Evolutionary conservation across 495 filamentous ascomycete genomes (phyloP).

Genomic region (Pseudevernia furfuracea): DNA sequence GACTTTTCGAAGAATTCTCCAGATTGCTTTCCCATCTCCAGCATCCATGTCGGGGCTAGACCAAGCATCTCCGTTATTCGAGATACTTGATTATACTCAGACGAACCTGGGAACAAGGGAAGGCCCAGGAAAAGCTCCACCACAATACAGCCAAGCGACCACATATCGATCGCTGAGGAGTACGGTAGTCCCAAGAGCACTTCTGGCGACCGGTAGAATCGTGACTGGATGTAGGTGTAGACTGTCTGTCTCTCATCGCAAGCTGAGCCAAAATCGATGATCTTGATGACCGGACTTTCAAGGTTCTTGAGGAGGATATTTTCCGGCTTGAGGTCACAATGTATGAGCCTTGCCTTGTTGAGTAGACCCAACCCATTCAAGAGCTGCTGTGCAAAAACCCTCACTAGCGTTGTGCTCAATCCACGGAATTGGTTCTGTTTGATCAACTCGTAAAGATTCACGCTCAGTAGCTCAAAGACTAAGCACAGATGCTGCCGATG

Average conservation of each 20-base stretch:
- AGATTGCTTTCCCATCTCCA: conserved; percentile 97
- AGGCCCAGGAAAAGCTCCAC: conserved; percentile 95
- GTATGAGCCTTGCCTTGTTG: conserved; percentile 94
- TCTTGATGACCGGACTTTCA: conserved; percentile 99
- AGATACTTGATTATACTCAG: conserved; percentile 97
- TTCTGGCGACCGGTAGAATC: conserved; percentile 97
- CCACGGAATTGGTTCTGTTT: conserved; percentile 99
- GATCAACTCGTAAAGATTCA: conserved; percentile 97
- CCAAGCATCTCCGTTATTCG: conserved; percentile 98
- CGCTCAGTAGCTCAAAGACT: conserved; percentile 93
- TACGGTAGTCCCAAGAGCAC: conserved; percentile 90
- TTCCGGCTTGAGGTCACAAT: conserved; percentile 97
- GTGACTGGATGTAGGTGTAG: conserved; percentile 98
- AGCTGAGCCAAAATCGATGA: conserved; percentile 98
- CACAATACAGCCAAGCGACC: conserved; percentile 98
- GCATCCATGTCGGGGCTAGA: conserved; percentile 95
- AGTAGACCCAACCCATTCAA: conserved; percentile 85
- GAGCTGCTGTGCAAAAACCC: conserved; percentile 96
- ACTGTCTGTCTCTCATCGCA: conserved; percentile 98
- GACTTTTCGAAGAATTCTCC: conserved; percentile 96
- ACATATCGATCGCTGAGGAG: conserved; percentile 99
- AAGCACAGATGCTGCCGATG: conserved; percentile 96
- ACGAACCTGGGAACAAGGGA: conserved; percentile 93
- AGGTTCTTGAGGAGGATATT: conserved; percentile 98
- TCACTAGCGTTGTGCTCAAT: conserved; percentile 91